Base-by-base conservation (phyloP, 2,329 filamentous ascomycete species). In the Botrytis pseudocinerea region DNA sequence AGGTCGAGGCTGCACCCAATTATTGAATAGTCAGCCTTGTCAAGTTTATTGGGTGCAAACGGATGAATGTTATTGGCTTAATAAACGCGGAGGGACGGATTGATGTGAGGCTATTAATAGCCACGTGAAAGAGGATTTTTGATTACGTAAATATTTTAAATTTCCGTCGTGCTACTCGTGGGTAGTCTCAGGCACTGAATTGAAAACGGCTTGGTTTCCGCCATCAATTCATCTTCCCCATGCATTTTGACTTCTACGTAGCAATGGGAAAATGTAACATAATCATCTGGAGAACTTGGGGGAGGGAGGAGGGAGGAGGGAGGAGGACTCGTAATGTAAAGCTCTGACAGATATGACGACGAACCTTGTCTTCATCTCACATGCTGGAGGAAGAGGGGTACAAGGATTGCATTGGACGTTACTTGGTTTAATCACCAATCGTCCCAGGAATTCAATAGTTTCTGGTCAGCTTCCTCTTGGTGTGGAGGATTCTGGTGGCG, bases 11-110 rank as follows among this genome's bases (percentile, higher is more conserved):
- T 68, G 64, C 64, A 70, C 40, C 46, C 12, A 64, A 65, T 65
- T 42, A n/a, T 51, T 51, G 59, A 40, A 71, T 5, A 44, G 35
- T 68, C 64, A 68, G 64, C 69, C 69, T 71, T 54, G 69, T 66
- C 57, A 54, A 28, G 8, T 7, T 62, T n/a, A n/a, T 9, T 69
- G 40, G 51, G 62, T 65, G 48, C 38, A 63, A 48, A 59, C 32
- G 65, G 25, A 42, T 14, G 7, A 42, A 22, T 4, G 7, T 42
- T 22, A 68, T 68, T 68, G 46, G 64, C 5, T 54, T 1, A 28
- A 28, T 57, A 68, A 38, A 42, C 64, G 64, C 64, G 48, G 12
- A 57, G 18, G 12, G 3, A 44, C 22, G 20, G 5, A 28, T 42
- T 20, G 6, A 20, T 10, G 9, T 28, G 40, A 22, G 16, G n/a